phyloP scores from a whole-genome alignment of 768 basidiomycete species.

The Boletellus ananiceps region DNA sequence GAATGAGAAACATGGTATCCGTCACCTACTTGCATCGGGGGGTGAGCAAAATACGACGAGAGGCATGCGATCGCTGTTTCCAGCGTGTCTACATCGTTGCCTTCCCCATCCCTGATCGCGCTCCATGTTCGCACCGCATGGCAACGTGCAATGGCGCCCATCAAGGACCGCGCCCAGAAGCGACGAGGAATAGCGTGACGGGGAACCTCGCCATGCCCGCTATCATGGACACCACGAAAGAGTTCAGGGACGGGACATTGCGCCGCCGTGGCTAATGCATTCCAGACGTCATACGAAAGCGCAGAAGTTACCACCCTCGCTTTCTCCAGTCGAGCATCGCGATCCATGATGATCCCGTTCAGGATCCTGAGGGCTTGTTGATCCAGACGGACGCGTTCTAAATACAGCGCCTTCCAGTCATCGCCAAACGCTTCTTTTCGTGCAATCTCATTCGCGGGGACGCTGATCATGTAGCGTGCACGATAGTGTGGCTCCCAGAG shows the following conservation, averaged over 20 bases:
- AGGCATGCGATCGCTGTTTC: slow-evolving; percentile 46
- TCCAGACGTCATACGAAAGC: slow-evolving; percentile 53
- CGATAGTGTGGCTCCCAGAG: slow-evolving; percentile 55
- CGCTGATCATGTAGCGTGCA: slow-evolving; percentile 42
- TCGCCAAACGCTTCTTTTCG: slow-evolving; percentile 27
- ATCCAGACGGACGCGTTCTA: slow-evolving; percentile 43
- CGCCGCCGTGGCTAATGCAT: slow-evolving; percentile 42
- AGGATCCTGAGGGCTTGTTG: slow-evolving; percentile 37
- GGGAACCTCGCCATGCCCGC: slow-evolving; percentile 5
- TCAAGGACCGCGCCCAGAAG: slow-evolving; percentile 48
- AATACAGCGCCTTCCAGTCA: slow-evolving; percentile 48
- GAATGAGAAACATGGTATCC: not conserved
- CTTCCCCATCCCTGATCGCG: slow-evolving; percentile 8
- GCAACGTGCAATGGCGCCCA: slow-evolving; percentile 40
- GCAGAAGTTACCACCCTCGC: slow-evolving; percentile 37
- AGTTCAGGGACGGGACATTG: slow-evolving; percentile 32
- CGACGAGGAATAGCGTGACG: slow-evolving; percentile 38
- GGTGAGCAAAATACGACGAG: slow-evolving; percentile 49
- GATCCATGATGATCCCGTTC: slow-evolving; percentile 36
- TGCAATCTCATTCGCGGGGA: slow-evolving; percentile 33
- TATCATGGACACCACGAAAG: slow-evolving; percentile 19
- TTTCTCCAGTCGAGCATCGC: slow-evolving; percentile 35
- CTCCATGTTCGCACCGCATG: slow-evolving; percentile 41
- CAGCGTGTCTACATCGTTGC: slow-evolving; percentile 26
- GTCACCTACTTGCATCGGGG: slow-evolving; percentile 38